Percentiles rank a stretch among this genome's conserved stretches.
Conservation (phyloP, 495 filamentous ascomycete genomes). For the Margaritispora aquatica region DNA sequence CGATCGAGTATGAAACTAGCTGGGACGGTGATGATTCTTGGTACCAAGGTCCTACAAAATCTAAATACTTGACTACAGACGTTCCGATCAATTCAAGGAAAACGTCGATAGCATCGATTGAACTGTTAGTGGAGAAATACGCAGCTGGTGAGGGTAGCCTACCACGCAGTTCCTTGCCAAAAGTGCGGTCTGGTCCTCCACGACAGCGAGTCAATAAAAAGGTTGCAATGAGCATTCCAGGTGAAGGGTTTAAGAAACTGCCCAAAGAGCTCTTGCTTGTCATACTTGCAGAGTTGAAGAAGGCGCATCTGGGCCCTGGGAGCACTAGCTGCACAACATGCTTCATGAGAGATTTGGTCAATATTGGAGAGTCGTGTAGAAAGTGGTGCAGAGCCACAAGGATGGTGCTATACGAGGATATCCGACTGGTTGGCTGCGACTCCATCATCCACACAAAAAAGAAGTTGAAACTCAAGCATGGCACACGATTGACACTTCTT, state of each 20-base stretch:
- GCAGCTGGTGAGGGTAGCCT: slow-evolving; percentile 8
- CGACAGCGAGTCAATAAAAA: slow-evolving; percentile 4
- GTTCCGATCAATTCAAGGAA: background rate
- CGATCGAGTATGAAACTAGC: slow-evolving; percentile 12
- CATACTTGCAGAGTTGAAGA: slow-evolving; percentile 41
- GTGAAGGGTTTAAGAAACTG: slow-evolving; percentile 46
- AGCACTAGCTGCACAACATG: slow-evolving; percentile 62
- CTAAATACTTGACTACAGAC: background rate
- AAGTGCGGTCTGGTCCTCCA: slow-evolving; percentile 5
- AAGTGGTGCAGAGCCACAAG: slow-evolving; percentile 63
- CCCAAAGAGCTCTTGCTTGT: slow-evolving; percentile 53
- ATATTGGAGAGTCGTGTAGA: slow-evolving; percentile 58
- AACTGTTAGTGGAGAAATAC: slow-evolving; percentile 17
- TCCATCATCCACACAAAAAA: slow-evolving; percentile 55
- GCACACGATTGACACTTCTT: slow-evolving; percentile 65
- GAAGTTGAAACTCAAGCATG: slow-evolving; percentile 59
- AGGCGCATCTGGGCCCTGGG: slow-evolving; percentile 35
- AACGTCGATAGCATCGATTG: slow-evolving; percentile 7
- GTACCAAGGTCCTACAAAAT: background rate
- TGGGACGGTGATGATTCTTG: slow-evolving; percentile 9
- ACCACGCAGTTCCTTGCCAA: background rate
- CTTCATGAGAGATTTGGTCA: slow-evolving; percentile 68
- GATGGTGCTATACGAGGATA: slow-evolving; percentile 60
- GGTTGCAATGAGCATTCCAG: slow-evolving; percentile 17
- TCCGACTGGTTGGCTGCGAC: slow-evolving; percentile 61